phyloP scores from a whole-genome alignment of 2,329 filamentous ascomycete genomes.

The Coniochaeta prunicola region DNA sequence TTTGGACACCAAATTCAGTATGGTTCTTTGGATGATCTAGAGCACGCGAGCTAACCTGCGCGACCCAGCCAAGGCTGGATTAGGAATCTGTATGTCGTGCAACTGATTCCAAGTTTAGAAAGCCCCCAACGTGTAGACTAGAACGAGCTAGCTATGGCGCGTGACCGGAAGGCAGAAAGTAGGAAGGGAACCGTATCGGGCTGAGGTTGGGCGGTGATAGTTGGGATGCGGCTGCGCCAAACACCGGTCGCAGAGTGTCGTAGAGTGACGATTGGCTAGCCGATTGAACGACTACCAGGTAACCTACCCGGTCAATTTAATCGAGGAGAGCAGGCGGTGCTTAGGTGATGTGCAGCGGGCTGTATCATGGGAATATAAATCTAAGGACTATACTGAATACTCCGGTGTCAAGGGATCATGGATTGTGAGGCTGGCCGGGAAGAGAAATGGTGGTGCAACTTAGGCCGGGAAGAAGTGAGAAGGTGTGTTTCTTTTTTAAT shows the following conservation, averaged over 20 bases:
- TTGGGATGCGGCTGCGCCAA: not conserved
- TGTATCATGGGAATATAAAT: not conserved
- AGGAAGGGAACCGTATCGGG: not conserved
- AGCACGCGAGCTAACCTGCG: not conserved
- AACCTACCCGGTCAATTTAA: not conserved
- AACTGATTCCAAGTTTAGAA: not conserved
- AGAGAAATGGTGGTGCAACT: not conserved
- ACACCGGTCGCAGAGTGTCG: not conserved
- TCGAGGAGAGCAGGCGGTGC: no score
- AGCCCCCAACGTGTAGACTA: not conserved
- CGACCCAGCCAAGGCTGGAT: not conserved
- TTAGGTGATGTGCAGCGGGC: not conserved
- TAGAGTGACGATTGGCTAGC: not conserved
- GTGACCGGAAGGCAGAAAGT: not conserved
- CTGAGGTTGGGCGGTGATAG: not conserved
- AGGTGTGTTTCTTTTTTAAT: not conserved
- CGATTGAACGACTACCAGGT: not conserved
- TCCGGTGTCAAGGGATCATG: not conserved
- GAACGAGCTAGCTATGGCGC: not conserved
- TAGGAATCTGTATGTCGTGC: not conserved
- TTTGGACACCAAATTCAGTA: not conserved
- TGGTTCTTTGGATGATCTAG: not conserved
- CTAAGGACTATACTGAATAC: not conserved
- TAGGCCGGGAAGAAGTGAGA: not conserved
- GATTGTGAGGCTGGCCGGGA: not conserved